Evolutionary conservation across 169 alveolate genomes (phyloP).

Genomic region (Plasmodium malariae): DNA sequence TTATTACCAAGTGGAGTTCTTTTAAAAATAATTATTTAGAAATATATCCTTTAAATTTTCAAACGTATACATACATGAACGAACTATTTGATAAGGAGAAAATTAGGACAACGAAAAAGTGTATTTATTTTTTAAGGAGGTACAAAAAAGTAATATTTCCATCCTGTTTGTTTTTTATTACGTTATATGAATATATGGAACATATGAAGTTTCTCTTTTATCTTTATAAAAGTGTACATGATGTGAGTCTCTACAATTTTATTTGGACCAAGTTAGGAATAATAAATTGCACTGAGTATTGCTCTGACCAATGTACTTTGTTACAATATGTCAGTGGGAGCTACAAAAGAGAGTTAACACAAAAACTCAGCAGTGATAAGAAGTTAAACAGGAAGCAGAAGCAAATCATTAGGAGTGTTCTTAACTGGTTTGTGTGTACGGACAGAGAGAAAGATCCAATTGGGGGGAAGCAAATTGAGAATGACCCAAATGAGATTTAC

Average conservation of each 20-base stretch:
- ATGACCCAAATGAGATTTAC: not conserved
- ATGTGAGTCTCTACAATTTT: not conserved
- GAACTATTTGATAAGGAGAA: conserved; percentile 19
- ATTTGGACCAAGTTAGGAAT: conserved; percentile 12
- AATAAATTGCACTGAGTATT: not conserved
- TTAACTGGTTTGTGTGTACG: conserved; percentile 24
- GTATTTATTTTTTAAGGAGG: conserved; percentile 12
- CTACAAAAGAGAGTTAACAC: not conserved
- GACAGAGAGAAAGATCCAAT: not conserved
- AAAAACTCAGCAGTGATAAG: not conserved
- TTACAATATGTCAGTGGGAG: conserved; percentile 6
- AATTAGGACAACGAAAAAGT: conserved; percentile 17
- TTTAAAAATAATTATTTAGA: conserved; percentile 28
- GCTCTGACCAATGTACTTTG: not conserved
- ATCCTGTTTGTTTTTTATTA: conserved; percentile 36
- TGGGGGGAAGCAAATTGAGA: not conserved
- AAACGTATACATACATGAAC: conserved; percentile 32
- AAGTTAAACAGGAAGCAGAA: conserved; percentile 36
- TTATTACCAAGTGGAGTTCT: conserved; percentile 33
- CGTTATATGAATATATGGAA: conserved; percentile 14
- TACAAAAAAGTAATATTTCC: conserved; percentile 15
- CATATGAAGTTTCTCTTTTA: conserved; percentile 45
- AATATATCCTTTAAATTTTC: conserved; percentile 40
- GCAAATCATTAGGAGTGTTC: conserved; percentile 2
- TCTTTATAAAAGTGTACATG: conserved; percentile 1